Evolutionary conservation across 129 eudicot genomes (phyloP).

Genomic region (Flaveria sonorensis): DNA sequence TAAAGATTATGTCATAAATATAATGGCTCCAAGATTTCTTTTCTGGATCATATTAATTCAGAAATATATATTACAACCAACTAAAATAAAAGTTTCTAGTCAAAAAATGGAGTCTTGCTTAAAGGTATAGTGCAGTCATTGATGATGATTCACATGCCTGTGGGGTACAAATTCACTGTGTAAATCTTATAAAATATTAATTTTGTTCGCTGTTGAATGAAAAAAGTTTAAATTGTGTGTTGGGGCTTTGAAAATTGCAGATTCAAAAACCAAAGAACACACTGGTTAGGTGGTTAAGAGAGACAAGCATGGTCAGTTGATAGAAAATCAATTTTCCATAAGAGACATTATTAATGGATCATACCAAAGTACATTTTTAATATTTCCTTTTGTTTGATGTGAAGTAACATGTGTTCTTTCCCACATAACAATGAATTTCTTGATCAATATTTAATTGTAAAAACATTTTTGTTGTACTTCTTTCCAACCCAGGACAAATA

Average conservation of each 20-base stretch:
- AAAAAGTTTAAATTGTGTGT: constrained; percentile 29
- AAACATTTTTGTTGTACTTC: constrained; percentile 26
- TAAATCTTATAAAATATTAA: constrained; percentile 34
- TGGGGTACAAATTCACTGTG: constrained; percentile 42
- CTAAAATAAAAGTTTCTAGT: neutral
- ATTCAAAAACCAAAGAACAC: constrained; percentile 16
- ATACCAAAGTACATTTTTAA: constrained; percentile 41
- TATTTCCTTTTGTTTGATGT: constrained; percentile 42
- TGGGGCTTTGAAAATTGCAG: constrained; percentile 28
- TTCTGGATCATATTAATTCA: neutral
- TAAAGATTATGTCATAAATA: neutral
- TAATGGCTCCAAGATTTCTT: neutral
- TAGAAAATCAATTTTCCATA: constrained; percentile 38
- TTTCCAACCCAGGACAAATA: neutral
- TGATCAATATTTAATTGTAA: constrained; percentile 10
- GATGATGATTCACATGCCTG: constrained; percentile 43
- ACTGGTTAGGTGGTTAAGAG: constrained; percentile 32
- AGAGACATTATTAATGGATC: constrained; percentile 40
- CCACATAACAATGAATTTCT: neutral
- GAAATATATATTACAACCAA: neutral
- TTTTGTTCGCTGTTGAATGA: constrained; percentile 36
- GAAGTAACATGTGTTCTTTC: constrained; percentile 33
- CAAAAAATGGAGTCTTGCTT: constrained; percentile 10
- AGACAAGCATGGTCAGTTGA: constrained; percentile 37
- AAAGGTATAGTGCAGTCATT: constrained; percentile 29